A percentile compares a stretch with the other conserved stretches of the same genome.
These are phyloP conservation scores for Berberis thunbergii DNA, from an alignment of 164 flowering plant genomes.

Conservation along the genomic window DNA sequence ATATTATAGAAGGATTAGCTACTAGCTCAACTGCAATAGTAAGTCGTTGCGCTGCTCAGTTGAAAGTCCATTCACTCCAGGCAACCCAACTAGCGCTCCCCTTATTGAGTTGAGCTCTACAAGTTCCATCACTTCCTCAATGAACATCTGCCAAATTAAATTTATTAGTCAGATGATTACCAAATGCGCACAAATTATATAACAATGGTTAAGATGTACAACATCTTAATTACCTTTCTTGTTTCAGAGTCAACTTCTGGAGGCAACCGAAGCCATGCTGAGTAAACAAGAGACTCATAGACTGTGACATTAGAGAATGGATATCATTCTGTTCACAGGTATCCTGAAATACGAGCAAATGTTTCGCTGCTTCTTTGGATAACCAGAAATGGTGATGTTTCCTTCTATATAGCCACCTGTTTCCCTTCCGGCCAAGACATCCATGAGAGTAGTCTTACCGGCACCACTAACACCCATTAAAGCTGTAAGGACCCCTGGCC, in stretches of 20 bases:
- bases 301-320: slow-evolving; percentile 48
- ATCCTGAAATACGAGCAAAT: slow-evolving; percentile 47
- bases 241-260: slow-evolving; percentile 28
- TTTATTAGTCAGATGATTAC: not conserved
- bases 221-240: slow-evolving; percentile 27
- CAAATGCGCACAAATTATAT: not conserved
- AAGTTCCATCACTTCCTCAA: slow-evolving; percentile 49
- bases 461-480: slow-evolving; percentile 65
- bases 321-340: slow-evolving; percentile 52
- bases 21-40: slow-evolving; percentile 54
- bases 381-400: slow-evolving; percentile 36
- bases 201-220: not conserved
- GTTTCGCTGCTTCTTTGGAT: slow-evolving; percentile 46
- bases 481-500: slow-evolving; percentile 54
- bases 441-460: slow-evolving; percentile 54
- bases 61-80: slow-evolving; percentile 43
- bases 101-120: slow-evolving; percentile 34
- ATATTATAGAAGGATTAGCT: slow-evolving; percentile 48
- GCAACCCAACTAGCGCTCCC: slow-evolving; percentile 38
- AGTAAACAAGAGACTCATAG: slow-evolving; percentile 39
- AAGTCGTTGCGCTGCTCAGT: slow-evolving; percentile 48
- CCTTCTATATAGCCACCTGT: slow-evolving; percentile 46
- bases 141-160: slow-evolving; percentile 29
- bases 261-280: slow-evolving; percentile 55
- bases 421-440: slow-evolving; percentile 47